These are phyloP conservation scores for Trametes villosa DNA, from an alignment of 768 basidiomycete species.

Conservation along the genomic window DNA sequence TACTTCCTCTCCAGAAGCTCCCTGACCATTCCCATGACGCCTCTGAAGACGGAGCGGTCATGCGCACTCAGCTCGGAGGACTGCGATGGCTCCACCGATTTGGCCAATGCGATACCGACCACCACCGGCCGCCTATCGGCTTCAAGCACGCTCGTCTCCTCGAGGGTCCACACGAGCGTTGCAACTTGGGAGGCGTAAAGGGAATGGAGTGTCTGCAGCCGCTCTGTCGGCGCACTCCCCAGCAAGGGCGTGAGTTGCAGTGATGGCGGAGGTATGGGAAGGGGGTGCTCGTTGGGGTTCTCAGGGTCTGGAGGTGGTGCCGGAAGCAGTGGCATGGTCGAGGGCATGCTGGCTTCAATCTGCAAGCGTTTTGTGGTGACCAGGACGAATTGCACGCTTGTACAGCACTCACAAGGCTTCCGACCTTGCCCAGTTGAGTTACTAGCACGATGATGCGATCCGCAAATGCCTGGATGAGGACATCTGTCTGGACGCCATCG, in stretches of 20 bases:
- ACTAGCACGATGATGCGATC: slow-evolving; percentile 87
- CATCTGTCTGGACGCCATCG: slow-evolving; percentile 65
- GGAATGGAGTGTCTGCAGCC: slow-evolving; percentile 72
- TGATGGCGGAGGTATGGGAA: slow-evolving; percentile 70
- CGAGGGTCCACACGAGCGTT: slow-evolving; percentile 75
- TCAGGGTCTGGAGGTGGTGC: slow-evolving; percentile 41
- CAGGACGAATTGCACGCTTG: background rate
- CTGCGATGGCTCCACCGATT: slow-evolving; percentile 32
- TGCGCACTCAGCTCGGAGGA: slow-evolving; percentile 29
- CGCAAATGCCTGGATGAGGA: slow-evolving; percentile 77
- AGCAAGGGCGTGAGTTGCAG: slow-evolving; percentile 79
- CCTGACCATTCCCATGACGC: slow-evolving; percentile 48
- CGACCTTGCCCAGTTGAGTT: slow-evolving; percentile 91
- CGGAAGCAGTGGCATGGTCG: slow-evolving; percentile 56
- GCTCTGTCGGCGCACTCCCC: slow-evolving; percentile 71
- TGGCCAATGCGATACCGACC: slow-evolving; percentile 73
- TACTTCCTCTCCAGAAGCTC: slow-evolving; percentile 30
- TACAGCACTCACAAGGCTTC: slow-evolving; percentile 62
- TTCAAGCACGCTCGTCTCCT: slow-evolving; percentile 45
- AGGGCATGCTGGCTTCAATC: slow-evolving; percentile 83
- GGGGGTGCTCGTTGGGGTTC: slow-evolving; percentile 39
- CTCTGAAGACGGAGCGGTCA: slow-evolving; percentile 46
- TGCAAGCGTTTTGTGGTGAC: slow-evolving; percentile 35
- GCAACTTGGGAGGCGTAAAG: slow-evolving; percentile 89
- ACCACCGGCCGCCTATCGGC: slow-evolving; percentile 62